Evolutionary conservation across 2,329 filamentous ascomycete species (phyloP), one percentile per base, ranked within the genome.

Genomic region (Aspergillus luchuensis): DNA sequence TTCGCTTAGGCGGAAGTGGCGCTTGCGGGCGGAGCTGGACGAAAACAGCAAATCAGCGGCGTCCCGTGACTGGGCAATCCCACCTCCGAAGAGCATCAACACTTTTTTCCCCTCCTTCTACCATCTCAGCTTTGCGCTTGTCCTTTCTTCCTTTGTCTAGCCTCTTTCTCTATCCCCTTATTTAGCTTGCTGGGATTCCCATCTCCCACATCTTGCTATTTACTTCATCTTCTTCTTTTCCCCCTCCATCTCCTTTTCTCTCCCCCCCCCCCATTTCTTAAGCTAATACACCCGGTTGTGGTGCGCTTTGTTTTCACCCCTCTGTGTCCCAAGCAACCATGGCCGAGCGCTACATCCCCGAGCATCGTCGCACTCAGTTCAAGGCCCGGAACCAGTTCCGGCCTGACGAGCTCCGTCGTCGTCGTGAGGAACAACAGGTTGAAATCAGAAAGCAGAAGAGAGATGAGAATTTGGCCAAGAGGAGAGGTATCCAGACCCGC

Each of bases 311-410:
- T 70, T 70, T 68, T 70, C 61, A 67, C 70, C 68, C 67, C 65
- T 62, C 64, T 61, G 57, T 64, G 62, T 57, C 61, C 67, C 62
- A 72, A 67, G 64, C 72, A 70, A 89, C 72, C 82, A 99, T 99
- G 95, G 91, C 95, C 80, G 95, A 99, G 80, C 91, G 95, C 75
- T 99, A 97, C 84, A 99, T 99, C 76, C 95, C 95, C 79, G 95
- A 99, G 84, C 95, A 99, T 85, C 92, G 95, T 80, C 93, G 95
- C 77, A 97, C 92, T 69, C 93, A 97, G 84, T 99, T 97, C 89
- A 99, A 99, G 90, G 95, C 95, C 58, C 97, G 97, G 87, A 94
- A 91, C 81, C 92, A 92, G 74, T 98, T 99, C 86, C 97, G 97
- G 88, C 94, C 94, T 72, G 95, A 99, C 79, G 95, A 99, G 84